Conservation (phyloP, 2,329 filamentous ascomycete genomes). For the Ceratocystis variospora region DNA sequence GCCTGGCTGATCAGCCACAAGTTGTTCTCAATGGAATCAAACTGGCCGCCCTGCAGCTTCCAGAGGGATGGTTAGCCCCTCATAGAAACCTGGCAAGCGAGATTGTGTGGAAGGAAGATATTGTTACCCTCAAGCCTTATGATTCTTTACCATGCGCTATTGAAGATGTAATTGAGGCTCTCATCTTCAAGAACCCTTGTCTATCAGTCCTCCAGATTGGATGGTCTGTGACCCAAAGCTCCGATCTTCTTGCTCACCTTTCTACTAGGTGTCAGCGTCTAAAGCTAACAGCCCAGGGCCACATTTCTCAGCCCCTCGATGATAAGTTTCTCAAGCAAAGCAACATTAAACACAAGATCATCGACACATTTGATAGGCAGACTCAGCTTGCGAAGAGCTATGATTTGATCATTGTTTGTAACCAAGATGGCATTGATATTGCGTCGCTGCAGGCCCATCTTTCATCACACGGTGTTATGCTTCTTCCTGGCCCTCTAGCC, state of each 20-base stretch:
- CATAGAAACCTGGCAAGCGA: conserved; percentile 37
- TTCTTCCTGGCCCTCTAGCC: neutral
- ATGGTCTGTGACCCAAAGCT: conserved; percentile 6
- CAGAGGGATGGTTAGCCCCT: conserved; percentile 32
- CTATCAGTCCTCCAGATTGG: conserved; percentile 31
- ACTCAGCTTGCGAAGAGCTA: neutral
- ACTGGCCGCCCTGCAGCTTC: conserved; percentile 24
- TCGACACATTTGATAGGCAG: conserved; percentile 1
- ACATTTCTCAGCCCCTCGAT: neutral
- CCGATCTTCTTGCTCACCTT: neutral
- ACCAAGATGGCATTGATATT: conserved; percentile 12
- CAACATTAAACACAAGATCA: neutral
- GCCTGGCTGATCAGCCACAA: conserved; percentile 25
- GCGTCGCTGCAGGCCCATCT: conserved; percentile 4
- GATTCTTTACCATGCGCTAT: conserved; percentile 15
- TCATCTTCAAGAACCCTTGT: conserved; percentile 30
- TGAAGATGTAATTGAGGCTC: conserved; percentile 24
- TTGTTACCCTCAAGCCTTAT: conserved; percentile 20
- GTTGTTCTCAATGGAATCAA: conserved; percentile 35
- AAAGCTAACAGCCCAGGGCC: conserved; percentile 3
- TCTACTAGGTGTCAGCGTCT: neutral
- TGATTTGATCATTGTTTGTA: conserved; percentile 9
- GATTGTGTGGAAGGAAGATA: conserved; percentile 35
- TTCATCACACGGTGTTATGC: conserved; percentile 5
- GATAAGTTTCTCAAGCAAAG: neutral